Evolutionary conservation across 2,329 filamentous ascomycete species (phyloP), one percentile per base, ranked within the genome.

Genomic region (Arachnomyces sp.): DNA sequence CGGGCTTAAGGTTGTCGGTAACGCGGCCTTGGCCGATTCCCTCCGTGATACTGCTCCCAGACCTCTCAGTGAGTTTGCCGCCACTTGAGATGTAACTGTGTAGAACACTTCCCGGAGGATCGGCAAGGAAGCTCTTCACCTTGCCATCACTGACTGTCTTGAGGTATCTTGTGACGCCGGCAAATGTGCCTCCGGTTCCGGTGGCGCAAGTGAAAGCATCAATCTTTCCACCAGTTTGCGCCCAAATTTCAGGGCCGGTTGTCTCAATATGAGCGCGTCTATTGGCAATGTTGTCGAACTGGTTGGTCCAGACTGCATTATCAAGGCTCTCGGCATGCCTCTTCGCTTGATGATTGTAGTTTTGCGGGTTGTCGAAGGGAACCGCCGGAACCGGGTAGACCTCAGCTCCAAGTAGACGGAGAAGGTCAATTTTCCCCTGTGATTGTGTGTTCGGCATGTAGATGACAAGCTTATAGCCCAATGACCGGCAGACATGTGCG

Each of bases 371-470:
- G 48, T 96, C 89, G 57, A 94, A 96, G 3, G 92, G 83, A 12
- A 96, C 92, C 6, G 90, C 92, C 12, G 92, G 92, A 0, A 98
- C 92, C 13, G 92, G 89, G 67, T 94, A 85, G 28, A 98, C 92
- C 65, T 96, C 89, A 17, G 92, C 92, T 49, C 92, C 92, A 7
- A 98, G 77, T 28, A 96, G 73, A 7, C 90, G 77, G 49, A 98
- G 72, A 39, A 98, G 75, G 63, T 96, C 92, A 60, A 98, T 86
- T 73, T 98, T 98, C 61, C 89, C 92, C 68, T 95, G 90, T 14
- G 89, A 94, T 69, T 96, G 92, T 36, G 90, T 96, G 73, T 98
- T 85, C 55, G 92, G 92, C 92, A 98, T 96, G 78, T 96, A 98
- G 61, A 98, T 98, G 59, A 96, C 89, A 37, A 95, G 80, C 61